Conservation (phyloP, 164 flowering plant species). For the Pachysandra terminalis region DNA sequence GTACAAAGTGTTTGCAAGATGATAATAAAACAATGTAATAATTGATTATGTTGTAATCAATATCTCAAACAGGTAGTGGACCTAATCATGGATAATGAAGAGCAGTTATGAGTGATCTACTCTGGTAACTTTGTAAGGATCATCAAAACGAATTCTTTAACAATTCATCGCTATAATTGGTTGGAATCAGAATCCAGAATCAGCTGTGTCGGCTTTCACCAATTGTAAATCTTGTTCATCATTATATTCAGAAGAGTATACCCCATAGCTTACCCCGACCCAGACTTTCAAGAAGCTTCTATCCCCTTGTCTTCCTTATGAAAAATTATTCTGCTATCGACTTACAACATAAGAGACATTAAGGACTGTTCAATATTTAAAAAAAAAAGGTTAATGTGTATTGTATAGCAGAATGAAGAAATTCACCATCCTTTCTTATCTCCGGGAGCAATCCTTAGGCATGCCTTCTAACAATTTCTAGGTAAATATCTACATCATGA, state of each 20-base stretch:
- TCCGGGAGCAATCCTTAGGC: constrained; percentile 79
- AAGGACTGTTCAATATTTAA: constrained; percentile 67
- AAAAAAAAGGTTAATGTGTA: no score
- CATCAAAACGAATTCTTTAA: no score
- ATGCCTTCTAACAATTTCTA: constrained; percentile 61
- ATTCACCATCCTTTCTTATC: constrained; percentile 77
- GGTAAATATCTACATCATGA: constrained; percentile 63
- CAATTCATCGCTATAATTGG: neutral
- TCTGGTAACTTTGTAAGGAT: no score
- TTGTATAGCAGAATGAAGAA: no score
- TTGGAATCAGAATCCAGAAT: neutral
- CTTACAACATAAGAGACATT: constrained; percentile 39
- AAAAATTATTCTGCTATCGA: constrained; percentile 52
- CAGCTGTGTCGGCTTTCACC: neutral
- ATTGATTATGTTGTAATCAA: no score
- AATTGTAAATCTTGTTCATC: neutral
- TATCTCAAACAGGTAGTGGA: no score
- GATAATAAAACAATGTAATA: no score
- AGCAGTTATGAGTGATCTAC: no score
- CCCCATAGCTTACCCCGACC: constrained; percentile 74
- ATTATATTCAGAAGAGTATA: constrained; percentile 58
- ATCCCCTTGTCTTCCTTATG: constrained; percentile 70
- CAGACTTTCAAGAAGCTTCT: constrained; percentile 50
- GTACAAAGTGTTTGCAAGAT: no score
- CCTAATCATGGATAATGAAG: no score